Evolutionary conservation across 306 rosid species (phyloP), one percentile per base, ranked within the genome.

Genomic region (Datisca glomerata): DNA sequence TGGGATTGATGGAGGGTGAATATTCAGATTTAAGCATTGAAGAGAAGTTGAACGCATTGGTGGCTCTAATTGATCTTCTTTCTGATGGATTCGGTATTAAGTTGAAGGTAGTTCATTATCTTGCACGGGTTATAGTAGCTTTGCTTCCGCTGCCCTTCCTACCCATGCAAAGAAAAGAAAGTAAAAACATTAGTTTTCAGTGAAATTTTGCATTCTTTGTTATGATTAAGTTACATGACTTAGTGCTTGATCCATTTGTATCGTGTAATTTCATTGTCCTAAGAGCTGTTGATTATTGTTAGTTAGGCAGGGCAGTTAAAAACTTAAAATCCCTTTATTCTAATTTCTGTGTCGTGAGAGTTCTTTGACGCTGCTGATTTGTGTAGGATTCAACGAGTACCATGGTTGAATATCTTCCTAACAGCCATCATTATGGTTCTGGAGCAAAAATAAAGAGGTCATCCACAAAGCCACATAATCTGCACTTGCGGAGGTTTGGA

Each of bases 381-480:
- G 19, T 16, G n/a, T 63, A 80, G 96, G 78, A 67, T 65, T 66
- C 72, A 2, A 31, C 64, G 8, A 70, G 57, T 47, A 56, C 61
- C 51, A 24, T 58, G 46, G 67, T 65, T 65, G 86, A 80, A 47
- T 55, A 55, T 51, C 24, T 45, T 63, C 75, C 86, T 32, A 66
- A 69, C 63, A 53, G 63, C 55, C 79, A 51, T 33, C 58, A 54
- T 40, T 68, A 53, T 59, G 86, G 91, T 52, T 77, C 91, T 42
- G 98, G 95, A 31, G 93, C 78, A 45, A 89, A 89, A 73, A 72
- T 89, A 44, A 89, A 89, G 71, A 78, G 89, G 70, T 72, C 85
- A 18, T 52, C 67, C 45, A 58, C 65, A 41, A 74, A 56, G 48
- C 68, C 68, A 12, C 53, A 46, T 7, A n/a, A n/a, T n/a, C n/a